Conservation (phyloP, 768 basidiomycete genomes). For the Auriscalpium microsporum region DNA sequence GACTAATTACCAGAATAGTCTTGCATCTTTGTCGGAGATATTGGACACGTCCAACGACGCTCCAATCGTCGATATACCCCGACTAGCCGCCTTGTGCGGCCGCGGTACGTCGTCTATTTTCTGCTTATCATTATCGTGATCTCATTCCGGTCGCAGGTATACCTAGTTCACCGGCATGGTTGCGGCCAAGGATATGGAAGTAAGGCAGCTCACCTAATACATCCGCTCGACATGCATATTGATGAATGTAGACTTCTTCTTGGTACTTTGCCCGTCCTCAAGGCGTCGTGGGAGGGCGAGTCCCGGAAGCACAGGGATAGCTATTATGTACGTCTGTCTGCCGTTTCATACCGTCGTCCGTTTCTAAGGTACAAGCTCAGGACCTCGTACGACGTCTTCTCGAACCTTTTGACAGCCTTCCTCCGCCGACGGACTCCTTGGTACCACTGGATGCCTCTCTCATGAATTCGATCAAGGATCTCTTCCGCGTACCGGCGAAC, state of each 20-base stretch:
- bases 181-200: conserved; percentile 76
- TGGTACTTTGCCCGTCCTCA: conserved; percentile 49
- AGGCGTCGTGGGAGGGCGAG: conserved; percentile 52
- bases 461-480: conserved; percentile 11
- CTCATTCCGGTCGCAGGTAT: conserved; percentile 38
- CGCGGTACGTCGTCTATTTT: conserved; percentile 40
- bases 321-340: conserved; percentile 54
- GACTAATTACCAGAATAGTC: conserved; percentile 26
- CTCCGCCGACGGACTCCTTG: conserved; percentile 10
- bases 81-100: conserved; percentile 47
- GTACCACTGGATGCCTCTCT: conserved; percentile 11
- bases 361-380: conserved; percentile 28
- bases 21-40: conserved; percentile 50
- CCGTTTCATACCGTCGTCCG: neutral
- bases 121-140: conserved; percentile 2
- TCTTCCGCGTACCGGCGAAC: conserved; percentile 12
- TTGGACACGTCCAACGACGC: conserved; percentile 40
- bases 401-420: conserved; percentile 39
- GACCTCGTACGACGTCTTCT: conserved; percentile 62
- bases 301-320: conserved; percentile 51
- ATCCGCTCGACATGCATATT: neutral
- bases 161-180: conserved; percentile 66
- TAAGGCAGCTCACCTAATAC: conserved; percentile 24
- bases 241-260: conserved; percentile 45
- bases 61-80: conserved; percentile 45